Base-by-base conservation (phyloP, 2,329 filamentous ascomycete genomes). In the Fusarium sarcochroum region DNA sequence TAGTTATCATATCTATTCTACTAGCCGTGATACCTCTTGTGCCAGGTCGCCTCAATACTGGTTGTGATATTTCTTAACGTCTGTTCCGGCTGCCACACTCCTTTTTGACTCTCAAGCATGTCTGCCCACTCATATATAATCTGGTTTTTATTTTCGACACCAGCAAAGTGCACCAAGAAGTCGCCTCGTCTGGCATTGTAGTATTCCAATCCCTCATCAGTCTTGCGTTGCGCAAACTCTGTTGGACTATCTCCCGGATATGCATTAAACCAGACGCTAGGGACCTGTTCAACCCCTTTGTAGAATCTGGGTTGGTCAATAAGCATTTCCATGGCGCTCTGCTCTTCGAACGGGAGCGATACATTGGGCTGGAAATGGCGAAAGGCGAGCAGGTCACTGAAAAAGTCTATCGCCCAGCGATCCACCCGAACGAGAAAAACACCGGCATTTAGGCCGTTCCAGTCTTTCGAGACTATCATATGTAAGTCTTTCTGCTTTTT, bases 301-400 rank as follows among this genome's bases (percentile, higher is more conserved):
- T 35, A 25, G 23, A 45, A 55, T n/a, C 44, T 58, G 5, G 40
- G 14, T 3, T 58, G 35, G 0, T 45, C 23, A n/a, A 55, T 44
- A 2, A 58, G 14, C 2, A 58, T 55, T 9, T 58, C 55, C 49
- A 58, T 58, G 0, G 49, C 55, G 17, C 40, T 58, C 17, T 58
- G 48, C 13, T 55, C 38, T 1, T 40, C 35, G 17, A 55, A 58
- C 10, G 40, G 38, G 15, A 55, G 55, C 1, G 40, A 32, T 5
- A 45, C 23, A 9, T 58, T 45, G 6, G 55, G 49, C 11, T 25
- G 21, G 17, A 38, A 58, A 25, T 55, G 44, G 10, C 40, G 55
- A 6, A 55, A 45, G 2, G 55, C 49, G 7, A 25, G 14, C 4
- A 58, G 37, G 1, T 45, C 38, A 17, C 55, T 45, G 23, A 58